Conservation (phyloP, 2,329 filamentous ascomycete species). For the Cladosporium velox region DNA sequence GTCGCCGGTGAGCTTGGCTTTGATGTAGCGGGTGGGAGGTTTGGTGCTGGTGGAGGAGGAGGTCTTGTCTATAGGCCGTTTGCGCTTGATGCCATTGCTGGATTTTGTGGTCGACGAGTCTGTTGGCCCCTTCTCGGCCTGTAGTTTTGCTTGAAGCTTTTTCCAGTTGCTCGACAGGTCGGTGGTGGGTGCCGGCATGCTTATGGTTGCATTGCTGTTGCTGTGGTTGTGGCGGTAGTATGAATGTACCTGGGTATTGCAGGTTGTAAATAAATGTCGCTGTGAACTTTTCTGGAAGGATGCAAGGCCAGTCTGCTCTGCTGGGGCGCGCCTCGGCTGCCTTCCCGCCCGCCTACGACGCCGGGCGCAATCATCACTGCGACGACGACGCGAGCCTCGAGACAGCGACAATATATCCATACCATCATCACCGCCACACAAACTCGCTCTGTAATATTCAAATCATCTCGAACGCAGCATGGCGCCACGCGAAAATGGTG, state of each 20-base stretch:
- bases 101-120: not conserved
- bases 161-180: conserved; percentile 69
- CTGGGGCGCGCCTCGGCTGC: not conserved
- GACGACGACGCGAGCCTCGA: conserved; percentile 9
- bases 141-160: conserved; percentile 65
- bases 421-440: conserved; percentile 11
- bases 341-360: conserved; percentile 2
- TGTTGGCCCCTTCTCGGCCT: conserved; percentile 41
- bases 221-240: not conserved
- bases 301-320: not conserved
- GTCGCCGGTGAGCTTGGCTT: conserved; percentile 26
- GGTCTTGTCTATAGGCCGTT: conserved; percentile 29
- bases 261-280: not conserved
- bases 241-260: not conserved
- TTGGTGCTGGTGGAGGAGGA: conserved; percentile 20
- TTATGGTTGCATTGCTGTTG: conserved; percentile 20
- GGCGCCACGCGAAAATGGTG: conserved; percentile 51
- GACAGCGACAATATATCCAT: conserved; percentile 15
- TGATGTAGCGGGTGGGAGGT: conserved; percentile 22
- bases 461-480: conserved; percentile 40
- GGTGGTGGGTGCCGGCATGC: conserved; percentile 43
- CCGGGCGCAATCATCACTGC: conserved; percentile 23
- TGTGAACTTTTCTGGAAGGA: conserved; percentile 13
- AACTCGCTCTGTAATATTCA: not conserved
- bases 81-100: conserved; percentile 39